phyloP scores from a whole-genome alignment of 345 rosid species.

The Lepidium didymum region DNA sequence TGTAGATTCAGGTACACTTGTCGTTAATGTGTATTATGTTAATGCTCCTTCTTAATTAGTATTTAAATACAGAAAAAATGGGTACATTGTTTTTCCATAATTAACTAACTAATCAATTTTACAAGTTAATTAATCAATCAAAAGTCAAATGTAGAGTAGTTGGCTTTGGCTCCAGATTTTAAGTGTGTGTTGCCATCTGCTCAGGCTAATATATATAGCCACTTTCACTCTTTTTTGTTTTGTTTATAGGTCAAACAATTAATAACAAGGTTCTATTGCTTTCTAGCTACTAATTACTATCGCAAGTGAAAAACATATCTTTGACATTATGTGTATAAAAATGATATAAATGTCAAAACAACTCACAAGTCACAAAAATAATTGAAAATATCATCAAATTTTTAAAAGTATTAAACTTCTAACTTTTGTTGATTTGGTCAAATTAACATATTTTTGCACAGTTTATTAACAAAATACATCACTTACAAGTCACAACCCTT shows the following conservation, averaged over 20 bases:
- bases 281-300: neutral
- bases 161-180: conserved; percentile 13
- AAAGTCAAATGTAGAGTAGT: conserved; percentile 7
- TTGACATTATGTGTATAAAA: neutral
- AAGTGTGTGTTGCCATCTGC: conserved; percentile 17
- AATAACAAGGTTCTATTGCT: neutral
- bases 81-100: neutral
- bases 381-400: too few species aligned
- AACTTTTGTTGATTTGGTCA: too few species aligned
- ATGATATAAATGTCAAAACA: too few species aligned
- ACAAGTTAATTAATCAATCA: conserved; percentile 2
- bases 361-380: too few species aligned
- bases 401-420: too few species aligned
- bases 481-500: too few species aligned
- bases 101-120: conserved; percentile 8
- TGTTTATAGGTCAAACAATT: neutral
- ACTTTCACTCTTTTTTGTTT: neutral
- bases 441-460: too few species aligned
- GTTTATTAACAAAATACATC: too few species aligned
- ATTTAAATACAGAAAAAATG: neutral
- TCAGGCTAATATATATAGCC: neutral
- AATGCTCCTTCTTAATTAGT: neutral
- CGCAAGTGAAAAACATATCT: neutral
- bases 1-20: conserved; percentile 13
- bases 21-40: neutral